phyloP scores from a whole-genome alignment of 306 rosid species.

The Quillaja saponaria region DNA sequence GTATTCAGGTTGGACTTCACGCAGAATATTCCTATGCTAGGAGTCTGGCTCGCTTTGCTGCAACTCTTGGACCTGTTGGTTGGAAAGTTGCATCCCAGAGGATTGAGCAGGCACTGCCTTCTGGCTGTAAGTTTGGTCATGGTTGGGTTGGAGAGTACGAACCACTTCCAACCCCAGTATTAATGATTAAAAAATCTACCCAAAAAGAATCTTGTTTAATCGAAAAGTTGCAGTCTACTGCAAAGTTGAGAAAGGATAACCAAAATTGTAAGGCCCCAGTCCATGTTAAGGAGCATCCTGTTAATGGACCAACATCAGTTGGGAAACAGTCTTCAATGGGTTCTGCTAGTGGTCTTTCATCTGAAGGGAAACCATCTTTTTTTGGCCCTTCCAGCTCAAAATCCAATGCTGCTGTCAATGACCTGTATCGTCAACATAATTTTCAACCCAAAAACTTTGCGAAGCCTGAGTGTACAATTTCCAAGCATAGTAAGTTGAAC shows the following conservation, averaged over 20 bases:
- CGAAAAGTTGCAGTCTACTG: constrained; percentile 40
- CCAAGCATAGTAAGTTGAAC: constrained; percentile 74
- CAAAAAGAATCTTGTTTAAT: constrained; percentile 55
- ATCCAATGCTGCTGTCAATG: constrained; percentile 41
- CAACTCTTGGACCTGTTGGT: constrained; percentile 83
- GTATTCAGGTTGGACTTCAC: constrained; percentile 90
- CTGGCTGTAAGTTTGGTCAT: constrained; percentile 82
- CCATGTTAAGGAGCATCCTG: constrained; percentile 43
- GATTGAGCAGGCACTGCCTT: constrained; percentile 82
- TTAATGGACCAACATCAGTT: constrained; percentile 43
- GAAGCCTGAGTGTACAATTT: constrained; percentile 58
- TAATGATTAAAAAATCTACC: constrained; percentile 56
- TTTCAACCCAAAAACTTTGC: constrained; percentile 45
- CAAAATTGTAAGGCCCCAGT: constrained; percentile 44
- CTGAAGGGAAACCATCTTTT: constrained; percentile 55
- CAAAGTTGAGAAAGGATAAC: constrained; percentile 47
- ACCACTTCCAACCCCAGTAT: constrained; percentile 91
- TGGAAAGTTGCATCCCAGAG: constrained; percentile 93
- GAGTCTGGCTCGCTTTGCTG: constrained; percentile 96
- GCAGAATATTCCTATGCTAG: constrained; percentile 93
- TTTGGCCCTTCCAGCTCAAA: constrained; percentile 55
- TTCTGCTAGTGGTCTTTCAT: constrained; percentile 45
- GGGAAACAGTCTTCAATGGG: constrained; percentile 43
- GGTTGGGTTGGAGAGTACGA: constrained; percentile 99
- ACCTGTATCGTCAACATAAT: constrained; percentile 47